Percentiles rank a stretch among this genome's conserved stretches.
Evolutionary conservation across 148 eudicot genomes (phyloP).

Genomic region (Hydrangea macrophylla): DNA sequence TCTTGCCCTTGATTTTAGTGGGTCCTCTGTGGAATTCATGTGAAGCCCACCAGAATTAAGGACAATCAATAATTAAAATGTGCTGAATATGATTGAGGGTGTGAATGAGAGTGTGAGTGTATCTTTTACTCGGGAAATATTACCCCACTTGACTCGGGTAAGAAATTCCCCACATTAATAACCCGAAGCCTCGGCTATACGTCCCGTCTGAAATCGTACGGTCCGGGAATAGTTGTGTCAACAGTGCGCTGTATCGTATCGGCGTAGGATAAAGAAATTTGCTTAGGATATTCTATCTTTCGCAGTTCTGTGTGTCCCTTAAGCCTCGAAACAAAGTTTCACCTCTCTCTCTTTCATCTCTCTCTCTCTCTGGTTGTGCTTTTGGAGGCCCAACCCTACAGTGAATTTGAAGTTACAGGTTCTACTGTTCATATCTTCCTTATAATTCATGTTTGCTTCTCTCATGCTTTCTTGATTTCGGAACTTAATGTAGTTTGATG

Average conservation of each 20-base stretch:
- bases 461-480: neutral
- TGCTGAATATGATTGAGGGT: no score
- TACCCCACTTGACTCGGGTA: no score
- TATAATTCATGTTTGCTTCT: neutral
- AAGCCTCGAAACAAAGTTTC: neutral
- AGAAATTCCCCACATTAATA: no score
- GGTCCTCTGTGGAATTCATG: no score
- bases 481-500: conserved; percentile 15
- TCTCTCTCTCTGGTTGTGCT: neutral
- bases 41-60: no score
- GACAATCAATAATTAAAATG: no score
- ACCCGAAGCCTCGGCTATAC: neutral
- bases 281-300: neutral
- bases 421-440: conserved; percentile 5
- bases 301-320: conserved; percentile 7
- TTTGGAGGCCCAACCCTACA: conserved; percentile 10
- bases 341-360: neutral
- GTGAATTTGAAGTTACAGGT: conserved; percentile 16
- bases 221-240: neutral
- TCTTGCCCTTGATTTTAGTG: no score
- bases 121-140: no score
- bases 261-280: neutral
- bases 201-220: neutral
- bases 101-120: no score
- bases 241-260: neutral